Conservation (phyloP, 2,329 filamentous ascomycete genomes). For the Verticillium isaacii region DNA sequence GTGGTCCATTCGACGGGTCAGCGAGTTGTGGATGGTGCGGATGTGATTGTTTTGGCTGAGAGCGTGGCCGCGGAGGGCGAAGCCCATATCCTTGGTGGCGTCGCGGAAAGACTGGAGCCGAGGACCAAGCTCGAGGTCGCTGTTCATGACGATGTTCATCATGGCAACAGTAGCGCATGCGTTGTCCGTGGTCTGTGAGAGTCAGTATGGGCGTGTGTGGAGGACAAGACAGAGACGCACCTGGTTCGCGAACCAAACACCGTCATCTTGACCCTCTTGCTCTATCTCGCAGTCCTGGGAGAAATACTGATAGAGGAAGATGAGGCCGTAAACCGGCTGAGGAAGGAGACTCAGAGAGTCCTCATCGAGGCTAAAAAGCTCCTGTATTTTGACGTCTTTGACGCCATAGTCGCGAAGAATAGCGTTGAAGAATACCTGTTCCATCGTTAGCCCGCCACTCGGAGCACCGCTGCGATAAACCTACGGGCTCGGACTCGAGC, state of each 20-base stretch:
- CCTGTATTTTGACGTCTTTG: constrained; percentile 65
- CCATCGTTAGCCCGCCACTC: neutral
- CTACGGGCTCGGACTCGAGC: constrained; percentile 83
- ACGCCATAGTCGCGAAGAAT: constrained; percentile 80
- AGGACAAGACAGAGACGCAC: constrained; percentile 32
- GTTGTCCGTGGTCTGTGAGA: constrained; percentile 65
- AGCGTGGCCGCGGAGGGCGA: constrained; percentile 69
- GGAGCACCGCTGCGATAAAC: constrained; percentile 16
- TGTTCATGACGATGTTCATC: constrained; percentile 91
- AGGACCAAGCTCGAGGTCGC: constrained; percentile 62
- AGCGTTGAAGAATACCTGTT: constrained; percentile 75
- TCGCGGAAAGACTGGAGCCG: constrained; percentile 68
- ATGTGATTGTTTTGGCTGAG: constrained; percentile 73
- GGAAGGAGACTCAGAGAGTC: constrained; percentile 58
- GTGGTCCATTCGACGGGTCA: constrained; percentile 73
- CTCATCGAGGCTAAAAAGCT: constrained; percentile 70
- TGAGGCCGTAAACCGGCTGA: constrained; percentile 78
- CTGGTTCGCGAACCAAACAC: constrained; percentile 94
- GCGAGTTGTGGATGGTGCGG: constrained; percentile 81
- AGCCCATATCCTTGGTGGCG: constrained; percentile 62
- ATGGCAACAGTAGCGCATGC: constrained; percentile 90
- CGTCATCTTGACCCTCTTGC: constrained; percentile 48
- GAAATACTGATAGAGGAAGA: constrained; percentile 77
- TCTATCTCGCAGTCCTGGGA: constrained; percentile 46
- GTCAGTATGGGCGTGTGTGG: neutral